Conservation (phyloP, 2,329 filamentous ascomycete genomes). For the Canariomyces notabilis region DNA sequence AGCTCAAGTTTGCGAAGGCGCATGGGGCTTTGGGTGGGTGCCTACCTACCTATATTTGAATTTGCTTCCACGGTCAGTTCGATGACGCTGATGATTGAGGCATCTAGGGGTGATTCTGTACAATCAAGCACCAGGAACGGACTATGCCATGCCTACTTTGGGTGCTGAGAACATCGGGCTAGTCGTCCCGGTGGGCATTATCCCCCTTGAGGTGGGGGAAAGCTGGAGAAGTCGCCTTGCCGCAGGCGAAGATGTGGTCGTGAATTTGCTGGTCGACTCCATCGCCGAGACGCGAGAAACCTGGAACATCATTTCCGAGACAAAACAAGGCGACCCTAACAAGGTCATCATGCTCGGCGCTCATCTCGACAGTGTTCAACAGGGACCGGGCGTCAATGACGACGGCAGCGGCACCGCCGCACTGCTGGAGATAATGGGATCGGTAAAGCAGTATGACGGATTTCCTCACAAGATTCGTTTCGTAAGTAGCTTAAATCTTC, state of each 20-base stretch:
- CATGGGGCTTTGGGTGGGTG: constrained; percentile 35
- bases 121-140: constrained; percentile 48
- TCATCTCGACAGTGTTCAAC: constrained; percentile 40
- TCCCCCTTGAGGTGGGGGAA: constrained; percentile 25
- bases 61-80: neutral
- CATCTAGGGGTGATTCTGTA: constrained; percentile 47
- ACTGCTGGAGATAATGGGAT: constrained; percentile 34
- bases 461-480: constrained; percentile 38
- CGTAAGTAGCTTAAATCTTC: neutral
- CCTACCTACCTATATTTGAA: too few species aligned
- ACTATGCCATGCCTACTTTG: constrained; percentile 43
- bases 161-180: constrained; percentile 31
- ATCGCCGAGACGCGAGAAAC: constrained; percentile 37
- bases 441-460: constrained; percentile 29
- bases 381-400: constrained; percentile 43
- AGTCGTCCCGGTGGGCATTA: constrained; percentile 25
- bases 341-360: constrained; percentile 41
- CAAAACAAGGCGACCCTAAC: constrained; percentile 37
- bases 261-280: constrained; percentile 33
- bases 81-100: neutral
- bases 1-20: constrained; percentile 40
- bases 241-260: constrained; percentile 29
- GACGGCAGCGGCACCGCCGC: constrained; percentile 40
- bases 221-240: constrained; percentile 30
- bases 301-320: constrained; percentile 43